Percentiles rank a stretch among this genome's conserved stretches.
phyloP scores from a whole-genome alignment of 1,139 yeast species.

The Yamadazyma friedrichii region DNA sequence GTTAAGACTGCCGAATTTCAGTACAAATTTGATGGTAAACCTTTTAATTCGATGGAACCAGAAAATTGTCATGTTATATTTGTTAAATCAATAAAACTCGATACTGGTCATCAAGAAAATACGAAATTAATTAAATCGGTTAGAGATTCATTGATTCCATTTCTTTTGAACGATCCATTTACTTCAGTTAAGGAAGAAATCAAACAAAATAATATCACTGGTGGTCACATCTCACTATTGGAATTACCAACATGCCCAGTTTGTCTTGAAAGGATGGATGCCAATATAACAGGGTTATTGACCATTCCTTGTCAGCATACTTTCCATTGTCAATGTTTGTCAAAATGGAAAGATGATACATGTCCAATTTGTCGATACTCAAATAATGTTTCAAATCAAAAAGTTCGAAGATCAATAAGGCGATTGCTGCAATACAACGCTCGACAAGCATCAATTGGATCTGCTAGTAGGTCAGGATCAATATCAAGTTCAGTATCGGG shows the following conservation, averaged over 20 bases:
- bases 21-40: conserved; percentile 65
- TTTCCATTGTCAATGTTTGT: conserved; percentile 84
- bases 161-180: conserved; percentile 73
- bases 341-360: conserved; percentile 87
- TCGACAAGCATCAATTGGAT: conserved; percentile 10
- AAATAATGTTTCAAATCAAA: conserved; percentile 38
- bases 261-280: conserved; percentile 87
- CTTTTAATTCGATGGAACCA: conserved; percentile 85
- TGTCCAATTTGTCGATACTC: conserved; percentile 93
- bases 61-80: conserved; percentile 79
- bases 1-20: conserved; percentile 63
- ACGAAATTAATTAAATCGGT: conserved; percentile 18
- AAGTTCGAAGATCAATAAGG: conserved; percentile 33
- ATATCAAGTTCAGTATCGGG: background rate
- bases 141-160: conserved; percentile 51
- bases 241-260: conserved; percentile 95
- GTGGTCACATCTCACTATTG: conserved; percentile 16
- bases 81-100: conserved; percentile 54
- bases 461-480: conserved; percentile 7
- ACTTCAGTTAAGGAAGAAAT: conserved; percentile 23
- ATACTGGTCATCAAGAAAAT: conserved; percentile 13
- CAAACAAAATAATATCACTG: background rate
- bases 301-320: conserved; percentile 95
- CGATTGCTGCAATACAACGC: conserved; percentile 31
- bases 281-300: conserved; percentile 73